Conservation (phyloP, 352 stramenopile genomes). For the Globisporangium nagaii region DNA sequence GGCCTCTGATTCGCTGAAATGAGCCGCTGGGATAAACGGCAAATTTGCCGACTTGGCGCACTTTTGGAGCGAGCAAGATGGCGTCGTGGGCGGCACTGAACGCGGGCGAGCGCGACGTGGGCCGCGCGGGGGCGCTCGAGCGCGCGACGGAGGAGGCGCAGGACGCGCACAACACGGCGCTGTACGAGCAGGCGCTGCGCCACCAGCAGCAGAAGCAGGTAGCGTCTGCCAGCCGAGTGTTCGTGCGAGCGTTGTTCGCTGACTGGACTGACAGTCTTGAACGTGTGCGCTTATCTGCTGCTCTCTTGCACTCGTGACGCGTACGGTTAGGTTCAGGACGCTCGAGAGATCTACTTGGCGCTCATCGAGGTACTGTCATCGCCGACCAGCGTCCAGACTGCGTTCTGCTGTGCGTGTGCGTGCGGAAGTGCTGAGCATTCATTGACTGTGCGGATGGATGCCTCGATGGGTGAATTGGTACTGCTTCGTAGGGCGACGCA, state of each 20-base stretch:
- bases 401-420: background rate
- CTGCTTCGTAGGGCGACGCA: conserved; percentile 9
- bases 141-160: conserved; percentile 59
- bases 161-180: conserved; percentile 48
- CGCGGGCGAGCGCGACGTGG: conserved; percentile 22
- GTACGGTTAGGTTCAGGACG: conserved; percentile 23
- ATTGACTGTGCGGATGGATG: no score
- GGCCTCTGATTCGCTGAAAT: no score
- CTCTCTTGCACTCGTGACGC: background rate
- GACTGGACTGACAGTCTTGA: no score
- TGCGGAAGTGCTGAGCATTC: background rate
- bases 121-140: conserved; percentile 9
- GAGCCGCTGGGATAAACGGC: no score
- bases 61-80: conserved; percentile 25
- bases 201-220: conserved; percentile 54
- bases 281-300: background rate
- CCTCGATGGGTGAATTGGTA: no score
- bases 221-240: no score
- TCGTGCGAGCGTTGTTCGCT: no score
- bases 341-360: conserved; percentile 31
- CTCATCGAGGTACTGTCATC: conserved; percentile 21
- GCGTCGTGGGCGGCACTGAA: conserved; percentile 69
- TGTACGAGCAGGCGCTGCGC: conserved; percentile 66
- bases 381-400: no score
- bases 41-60: no score